A percentile compares a stretch with the other conserved stretches of the same genome.
Evolutionary conservation across 306 rosid genomes (phyloP).

Genomic region (Geum urbanum): DNA sequence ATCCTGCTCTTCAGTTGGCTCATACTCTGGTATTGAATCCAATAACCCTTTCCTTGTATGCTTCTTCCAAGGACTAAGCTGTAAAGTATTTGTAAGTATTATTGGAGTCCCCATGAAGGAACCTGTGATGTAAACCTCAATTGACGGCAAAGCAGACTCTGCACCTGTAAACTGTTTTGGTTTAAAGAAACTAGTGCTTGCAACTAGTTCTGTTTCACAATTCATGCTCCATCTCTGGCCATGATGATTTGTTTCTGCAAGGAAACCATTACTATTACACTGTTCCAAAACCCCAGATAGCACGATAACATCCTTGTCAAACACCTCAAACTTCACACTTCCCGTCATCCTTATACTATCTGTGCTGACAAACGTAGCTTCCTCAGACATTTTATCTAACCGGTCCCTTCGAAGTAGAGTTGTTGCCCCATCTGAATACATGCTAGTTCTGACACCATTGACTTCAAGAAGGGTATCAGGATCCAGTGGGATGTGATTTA

Average conservation of each 20-base stretch:
- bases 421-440: slow-evolving; percentile 53
- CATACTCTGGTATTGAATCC: slow-evolving; percentile 71
- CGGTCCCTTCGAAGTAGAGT: slow-evolving; percentile 65
- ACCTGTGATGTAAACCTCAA: slow-evolving; percentile 81
- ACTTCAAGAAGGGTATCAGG: slow-evolving; percentile 71
- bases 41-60: slow-evolving; percentile 44
- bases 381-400: slow-evolving; percentile 71
- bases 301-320: slow-evolving; percentile 52
- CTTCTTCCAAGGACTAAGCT: slow-evolving; percentile 45
- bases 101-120: slow-evolving; percentile 64
- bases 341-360: slow-evolving; percentile 72
- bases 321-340: slow-evolving; percentile 73
- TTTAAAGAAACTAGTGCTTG: slow-evolving; percentile 45
- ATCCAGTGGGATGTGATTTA: slow-evolving; percentile 63
- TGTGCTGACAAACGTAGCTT: slow-evolving; percentile 79
- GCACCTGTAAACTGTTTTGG: slow-evolving; percentile 43
- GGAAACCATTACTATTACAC: slow-evolving; percentile 35
- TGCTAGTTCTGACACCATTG: slow-evolving; percentile 64
- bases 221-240: slow-evolving; percentile 61
- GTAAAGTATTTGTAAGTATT: slow-evolving; percentile 62
- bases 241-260: slow-evolving; percentile 32
- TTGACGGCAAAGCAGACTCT: slow-evolving; percentile 43
- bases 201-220: slow-evolving; percentile 48
- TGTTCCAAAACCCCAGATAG: slow-evolving; percentile 62
- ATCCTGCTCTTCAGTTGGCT: slow-evolving; percentile 42